phyloP scores from a whole-genome alignment of 768 basidiomycete species.

The Cystofilobasidium bisporidii region DNA sequence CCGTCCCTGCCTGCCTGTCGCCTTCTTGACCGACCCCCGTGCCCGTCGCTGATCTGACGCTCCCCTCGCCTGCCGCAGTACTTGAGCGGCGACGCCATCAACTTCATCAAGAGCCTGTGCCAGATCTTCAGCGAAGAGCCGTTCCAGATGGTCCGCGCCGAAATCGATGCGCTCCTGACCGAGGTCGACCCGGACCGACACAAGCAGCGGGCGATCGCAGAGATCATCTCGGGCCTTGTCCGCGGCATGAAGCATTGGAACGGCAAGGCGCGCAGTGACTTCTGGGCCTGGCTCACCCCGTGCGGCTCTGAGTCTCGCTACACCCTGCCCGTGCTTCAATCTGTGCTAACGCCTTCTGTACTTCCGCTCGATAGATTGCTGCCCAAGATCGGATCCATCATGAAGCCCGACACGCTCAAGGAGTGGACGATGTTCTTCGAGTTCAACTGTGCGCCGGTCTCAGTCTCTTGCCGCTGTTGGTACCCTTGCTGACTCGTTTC shows the following conservation, averaged over 20 bases:
- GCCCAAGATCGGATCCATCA: not conserved
- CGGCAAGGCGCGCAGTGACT: slow-evolving; percentile 44
- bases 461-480: not conserved
- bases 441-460: slow-evolving; percentile 47
- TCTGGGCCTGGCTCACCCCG: slow-evolving; percentile 65
- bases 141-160: slow-evolving; percentile 45
- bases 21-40: too few species aligned
- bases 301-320: too few species aligned
- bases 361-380: not conserved
- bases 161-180: slow-evolving; percentile 54
- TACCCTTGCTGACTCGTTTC: not conserved
- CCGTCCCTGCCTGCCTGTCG: too few species aligned
- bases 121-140: slow-evolving; percentile 58
- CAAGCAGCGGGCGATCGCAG: slow-evolving; percentile 77
- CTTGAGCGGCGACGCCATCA: slow-evolving; percentile 31
- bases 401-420: slow-evolving; percentile 16
- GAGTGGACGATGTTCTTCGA: slow-evolving; percentile 46
- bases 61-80: not conserved
- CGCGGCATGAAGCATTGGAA: slow-evolving; percentile 84
- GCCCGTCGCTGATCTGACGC: not conserved
- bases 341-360: slow-evolving; percentile 12
- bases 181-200: slow-evolving; percentile 58
- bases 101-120: slow-evolving; percentile 46
- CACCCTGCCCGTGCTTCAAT: too few species aligned
- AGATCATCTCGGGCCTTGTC: slow-evolving; percentile 64